phyloP scores from a whole-genome alignment of 176 grass and related monocot genomes.

The Bothriochloa decipiens region DNA sequence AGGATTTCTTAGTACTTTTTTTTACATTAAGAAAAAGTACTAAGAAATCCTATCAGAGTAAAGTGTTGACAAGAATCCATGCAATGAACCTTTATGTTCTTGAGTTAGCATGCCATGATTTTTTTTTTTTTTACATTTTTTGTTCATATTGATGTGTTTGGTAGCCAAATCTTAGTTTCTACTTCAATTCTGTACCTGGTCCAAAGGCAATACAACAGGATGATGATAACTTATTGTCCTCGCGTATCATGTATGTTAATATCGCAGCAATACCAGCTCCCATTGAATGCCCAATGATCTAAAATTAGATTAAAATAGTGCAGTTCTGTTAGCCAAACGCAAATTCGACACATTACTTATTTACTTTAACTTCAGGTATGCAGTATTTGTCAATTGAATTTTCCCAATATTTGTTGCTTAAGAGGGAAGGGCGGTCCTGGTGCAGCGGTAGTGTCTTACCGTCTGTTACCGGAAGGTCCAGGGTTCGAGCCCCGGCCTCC shows the following conservation, averaged over 20 bases:
- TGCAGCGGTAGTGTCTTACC: no score
- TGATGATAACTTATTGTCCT: constrained; percentile 71
- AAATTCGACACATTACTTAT: not conserved
- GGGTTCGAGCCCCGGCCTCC: no score
- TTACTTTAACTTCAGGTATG: not conserved
- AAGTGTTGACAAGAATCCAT: not conserved
- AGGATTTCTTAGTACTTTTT: no score
- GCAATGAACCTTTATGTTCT: not conserved
- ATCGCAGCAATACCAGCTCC: constrained; percentile 84
- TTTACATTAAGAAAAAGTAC: no score
- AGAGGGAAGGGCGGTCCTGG: no score
- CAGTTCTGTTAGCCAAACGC: constrained; percentile 20
- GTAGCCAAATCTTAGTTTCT: not conserved
- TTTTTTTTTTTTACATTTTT: not conserved
- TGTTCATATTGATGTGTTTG: not conserved
- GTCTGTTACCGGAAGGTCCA: no score
- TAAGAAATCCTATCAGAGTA: not conserved
- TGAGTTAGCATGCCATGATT: not conserved
- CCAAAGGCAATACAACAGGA: constrained; percentile 82
- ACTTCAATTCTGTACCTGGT: constrained; percentile 56
- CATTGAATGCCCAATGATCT: constrained; percentile 97
- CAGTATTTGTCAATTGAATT: not conserved
- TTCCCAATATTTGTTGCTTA: not conserved
- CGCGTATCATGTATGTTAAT: constrained; percentile 82
- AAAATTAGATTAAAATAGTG: constrained; percentile 41